phyloP scores from a whole-genome alignment of 371 early-diverging fungal genomes.

The Mortierella sp. region DNA sequence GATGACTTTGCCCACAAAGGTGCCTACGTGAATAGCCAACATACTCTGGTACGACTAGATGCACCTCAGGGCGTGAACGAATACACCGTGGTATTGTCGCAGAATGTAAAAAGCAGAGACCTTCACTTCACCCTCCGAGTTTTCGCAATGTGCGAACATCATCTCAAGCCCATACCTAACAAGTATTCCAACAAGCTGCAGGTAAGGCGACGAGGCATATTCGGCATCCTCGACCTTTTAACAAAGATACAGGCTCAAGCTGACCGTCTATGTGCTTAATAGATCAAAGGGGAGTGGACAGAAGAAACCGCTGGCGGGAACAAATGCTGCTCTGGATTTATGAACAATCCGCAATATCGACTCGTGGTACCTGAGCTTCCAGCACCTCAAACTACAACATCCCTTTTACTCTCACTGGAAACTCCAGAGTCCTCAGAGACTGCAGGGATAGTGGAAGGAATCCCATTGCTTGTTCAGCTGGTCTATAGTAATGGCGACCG shows the following conservation, averaged over 20 bases:
- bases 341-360: conserved; percentile 84
- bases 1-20: conserved; percentile 78
- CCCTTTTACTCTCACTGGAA: conserved; percentile 69
- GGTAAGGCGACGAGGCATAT: conserved; percentile 48
- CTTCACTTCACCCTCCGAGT: conserved; percentile 81
- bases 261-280: background rate
- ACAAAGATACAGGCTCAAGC: background rate
- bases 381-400: conserved; percentile 33
- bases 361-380: conserved; percentile 61
- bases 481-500: conserved; percentile 77
- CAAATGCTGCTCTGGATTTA: conserved; percentile 71
- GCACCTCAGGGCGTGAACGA: conserved; percentile 68
- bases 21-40: conserved; percentile 87
- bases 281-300: conserved; percentile 78
- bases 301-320: conserved; percentile 86
- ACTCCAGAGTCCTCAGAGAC: conserved; percentile 74
- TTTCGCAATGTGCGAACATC: conserved; percentile 74
- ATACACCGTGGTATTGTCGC: conserved; percentile 85
- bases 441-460: no score
- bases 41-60: conserved; percentile 79
- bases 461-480: conserved; percentile 63
- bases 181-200: conserved; percentile 68
- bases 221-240: background rate
- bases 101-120: conserved; percentile 75
- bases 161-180: conserved; percentile 72